A percentile compares a stretch with the other conserved stretches of the same genome.
phyloP scores from a whole-genome alignment of 768 basidiomycete genomes.

The Hortiboletus flavorubellus region DNA sequence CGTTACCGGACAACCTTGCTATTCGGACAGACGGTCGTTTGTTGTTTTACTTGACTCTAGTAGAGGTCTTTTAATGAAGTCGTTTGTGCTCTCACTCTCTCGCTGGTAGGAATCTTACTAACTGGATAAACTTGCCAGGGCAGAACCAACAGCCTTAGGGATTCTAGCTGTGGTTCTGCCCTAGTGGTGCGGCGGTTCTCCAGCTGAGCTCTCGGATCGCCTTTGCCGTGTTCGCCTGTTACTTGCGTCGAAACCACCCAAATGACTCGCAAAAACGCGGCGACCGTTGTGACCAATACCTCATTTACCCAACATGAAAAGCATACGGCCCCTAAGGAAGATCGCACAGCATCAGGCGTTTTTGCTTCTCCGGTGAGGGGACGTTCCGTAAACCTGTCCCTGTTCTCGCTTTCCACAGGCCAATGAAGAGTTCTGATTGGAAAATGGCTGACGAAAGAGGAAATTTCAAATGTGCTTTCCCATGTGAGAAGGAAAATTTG shows the following conservation, averaged over 20 bases:
- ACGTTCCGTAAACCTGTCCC: constrained; percentile 16
- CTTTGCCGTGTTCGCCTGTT: neutral
- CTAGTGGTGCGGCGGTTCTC: neutral
- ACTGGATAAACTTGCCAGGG: neutral
- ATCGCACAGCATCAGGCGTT: constrained; percentile 23
- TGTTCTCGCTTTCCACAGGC: neutral
- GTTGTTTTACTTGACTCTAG: neutral
- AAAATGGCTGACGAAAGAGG: neutral
- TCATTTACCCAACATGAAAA: constrained; percentile 13
- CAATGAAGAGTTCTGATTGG: neutral
- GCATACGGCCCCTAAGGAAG: constrained; percentile 3
- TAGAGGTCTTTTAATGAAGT: neutral
- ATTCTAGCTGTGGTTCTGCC: too few relatives aligned
- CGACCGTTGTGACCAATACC: constrained; percentile 1
- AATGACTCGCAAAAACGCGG: neutral
- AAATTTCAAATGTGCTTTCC: neutral
- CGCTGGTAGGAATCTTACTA: neutral
- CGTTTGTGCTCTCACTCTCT: constrained; percentile 5
- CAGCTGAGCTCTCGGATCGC: neutral
- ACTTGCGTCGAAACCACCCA: neutral
- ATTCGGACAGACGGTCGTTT: neutral
- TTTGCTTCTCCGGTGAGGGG: constrained; percentile 19
- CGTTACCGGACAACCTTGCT: neutral
- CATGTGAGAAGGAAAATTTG: neutral
- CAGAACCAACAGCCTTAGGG: neutral